A percentile compares a stretch with the other conserved stretches of the same genome.
Evolutionary conservation across 305 asterid species (phyloP).

Genomic region (Striga hermonthica): DNA sequence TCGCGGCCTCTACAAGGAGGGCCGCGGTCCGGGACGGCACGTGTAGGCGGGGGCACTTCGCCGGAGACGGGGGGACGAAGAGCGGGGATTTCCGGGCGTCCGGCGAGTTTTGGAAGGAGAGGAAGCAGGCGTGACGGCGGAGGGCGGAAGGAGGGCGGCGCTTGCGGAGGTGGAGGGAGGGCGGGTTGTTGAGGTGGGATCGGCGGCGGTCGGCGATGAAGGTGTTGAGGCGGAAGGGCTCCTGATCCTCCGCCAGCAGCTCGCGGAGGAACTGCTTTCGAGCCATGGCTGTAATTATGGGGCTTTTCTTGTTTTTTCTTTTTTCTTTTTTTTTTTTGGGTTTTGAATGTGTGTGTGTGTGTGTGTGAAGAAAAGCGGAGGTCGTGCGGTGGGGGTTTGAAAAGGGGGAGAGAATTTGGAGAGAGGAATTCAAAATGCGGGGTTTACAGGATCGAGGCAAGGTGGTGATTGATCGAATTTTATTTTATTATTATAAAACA

Average conservation of each 20-base stretch:
- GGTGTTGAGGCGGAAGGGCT: conserved; percentile 65
- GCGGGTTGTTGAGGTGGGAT: conserved; percentile 37
- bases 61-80: conserved; percentile 44
- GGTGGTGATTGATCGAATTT: conserved; percentile 33
- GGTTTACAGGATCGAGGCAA: conserved; percentile 54
- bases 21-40: conserved; percentile 66
- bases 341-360: not conserved
- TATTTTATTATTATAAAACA: conserved; percentile 17
- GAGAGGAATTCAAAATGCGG: conserved; percentile 39
- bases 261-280: conserved; percentile 61
- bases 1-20: conserved; percentile 74
- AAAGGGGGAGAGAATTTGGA: too few relatives aligned
- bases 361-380: conserved; percentile 25
- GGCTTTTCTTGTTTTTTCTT: not conserved
- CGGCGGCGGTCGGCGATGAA: conserved; percentile 62
- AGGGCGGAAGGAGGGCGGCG: conserved; percentile 32
- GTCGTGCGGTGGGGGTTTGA: too few relatives aligned
- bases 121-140: conserved; percentile 62
- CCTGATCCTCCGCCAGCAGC: conserved; percentile 72
- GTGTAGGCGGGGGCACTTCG: conserved; percentile 57
- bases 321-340: not conserved
- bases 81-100: conserved; percentile 55
- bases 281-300: conserved; percentile 29
- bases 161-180: conserved; percentile 38
- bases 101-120: conserved; percentile 60